Percentiles rank a stretch among this genome's conserved stretches.
These are phyloP conservation scores for Acacia acuminata DNA, from an alignment of 306 rosid species.

Conservation along the genomic window DNA sequence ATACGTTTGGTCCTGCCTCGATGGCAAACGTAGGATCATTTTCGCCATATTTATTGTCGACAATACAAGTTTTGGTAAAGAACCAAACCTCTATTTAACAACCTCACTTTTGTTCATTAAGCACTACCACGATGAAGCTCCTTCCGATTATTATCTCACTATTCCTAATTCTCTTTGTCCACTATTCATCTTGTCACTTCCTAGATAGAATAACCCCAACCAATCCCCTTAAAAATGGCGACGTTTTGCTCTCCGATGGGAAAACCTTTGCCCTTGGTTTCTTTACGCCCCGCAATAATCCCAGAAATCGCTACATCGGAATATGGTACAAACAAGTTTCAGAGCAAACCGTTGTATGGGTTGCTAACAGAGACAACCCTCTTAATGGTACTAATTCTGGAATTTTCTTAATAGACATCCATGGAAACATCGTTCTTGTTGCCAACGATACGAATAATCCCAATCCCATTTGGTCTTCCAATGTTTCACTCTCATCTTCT, in stretches of 20 bases:
- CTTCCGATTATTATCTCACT: not conserved
- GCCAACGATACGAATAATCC: not conserved
- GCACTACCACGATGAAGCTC: not conserved
- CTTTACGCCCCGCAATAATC: conserved; percentile 47
- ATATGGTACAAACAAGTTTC: conserved; percentile 60
- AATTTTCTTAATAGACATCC: conserved; percentile 31
- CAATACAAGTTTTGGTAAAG: no score
- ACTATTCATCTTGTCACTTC: not conserved
- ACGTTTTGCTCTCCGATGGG: not conserved
- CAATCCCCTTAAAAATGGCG: not conserved
- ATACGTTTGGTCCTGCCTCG: no score
- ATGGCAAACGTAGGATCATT: no score
- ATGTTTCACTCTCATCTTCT: not conserved
- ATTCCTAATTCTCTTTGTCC: not conserved
- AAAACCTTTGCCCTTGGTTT: conserved; percentile 37
- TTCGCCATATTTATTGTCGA: no score
- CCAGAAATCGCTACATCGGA: conserved; percentile 47
- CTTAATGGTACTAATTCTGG: conserved; percentile 29
- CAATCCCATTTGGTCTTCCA: conserved; percentile 34
- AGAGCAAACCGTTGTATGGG: conserved; percentile 57
- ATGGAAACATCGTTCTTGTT: conserved; percentile 46
- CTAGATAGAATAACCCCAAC: not conserved
- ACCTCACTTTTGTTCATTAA: no score
- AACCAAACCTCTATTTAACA: no score
- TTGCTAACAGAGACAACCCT: conserved; percentile 60